A percentile compares a stretch with the other conserved stretches of the same genome.
Conservation (phyloP, 306 rosid genomes). For the Castanospermum australe region DNA sequence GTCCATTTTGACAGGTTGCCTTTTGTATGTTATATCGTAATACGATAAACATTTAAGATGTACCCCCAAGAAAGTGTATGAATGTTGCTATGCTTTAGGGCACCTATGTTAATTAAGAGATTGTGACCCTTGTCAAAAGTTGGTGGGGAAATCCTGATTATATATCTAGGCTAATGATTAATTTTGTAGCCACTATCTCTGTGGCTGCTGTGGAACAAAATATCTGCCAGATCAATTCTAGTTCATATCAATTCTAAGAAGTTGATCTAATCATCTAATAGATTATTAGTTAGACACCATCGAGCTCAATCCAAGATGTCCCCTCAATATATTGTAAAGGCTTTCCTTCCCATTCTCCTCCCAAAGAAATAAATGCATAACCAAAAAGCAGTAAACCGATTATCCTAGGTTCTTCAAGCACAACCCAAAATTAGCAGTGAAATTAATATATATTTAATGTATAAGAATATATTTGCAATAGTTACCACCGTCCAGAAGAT, state of each 20-base stretch:
- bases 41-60: neutral
- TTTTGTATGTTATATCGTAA: neutral
- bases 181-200: neutral
- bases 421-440: neutral
- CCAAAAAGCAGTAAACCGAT: neutral
- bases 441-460: neutral
- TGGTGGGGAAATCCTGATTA: neutral
- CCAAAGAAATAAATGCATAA: neutral
- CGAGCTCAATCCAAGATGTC: neutral
- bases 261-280: neutral
- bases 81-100: neutral
- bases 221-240: neutral
- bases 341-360: neutral
- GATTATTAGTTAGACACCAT: neutral
- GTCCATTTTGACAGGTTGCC: neutral
- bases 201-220: neutral
- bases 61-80: neutral
- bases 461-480: constrained; percentile 2
- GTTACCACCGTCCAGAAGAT: neutral
- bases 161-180: neutral
- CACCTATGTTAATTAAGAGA: neutral
- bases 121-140: neutral
- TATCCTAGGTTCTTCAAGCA: neutral
- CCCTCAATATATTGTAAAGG: neutral
- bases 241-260: too few species aligned